These are phyloP conservation scores for Tetracladium marchalianum DNA, from an alignment of 495 filamentous ascomycete genomes.

Conservation along the genomic window DNA sequence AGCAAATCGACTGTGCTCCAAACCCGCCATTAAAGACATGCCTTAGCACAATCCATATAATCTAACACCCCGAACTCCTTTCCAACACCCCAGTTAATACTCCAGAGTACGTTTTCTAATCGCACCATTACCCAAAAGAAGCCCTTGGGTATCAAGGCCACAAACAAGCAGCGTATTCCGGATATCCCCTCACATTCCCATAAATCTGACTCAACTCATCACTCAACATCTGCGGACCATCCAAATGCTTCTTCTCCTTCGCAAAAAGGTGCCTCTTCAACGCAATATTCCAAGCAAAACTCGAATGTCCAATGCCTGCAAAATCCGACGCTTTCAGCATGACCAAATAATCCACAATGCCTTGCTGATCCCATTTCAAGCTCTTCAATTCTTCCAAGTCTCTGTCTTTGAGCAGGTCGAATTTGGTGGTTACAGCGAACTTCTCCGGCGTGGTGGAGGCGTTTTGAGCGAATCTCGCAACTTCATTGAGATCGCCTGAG, in stretches of 20 bases:
- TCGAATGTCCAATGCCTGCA: constrained; percentile 13
- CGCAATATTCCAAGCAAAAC: constrained; percentile 14
- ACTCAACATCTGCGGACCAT: constrained; percentile 6
- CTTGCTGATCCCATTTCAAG: constrained; percentile 16
- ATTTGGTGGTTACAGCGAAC: constrained; percentile 14
- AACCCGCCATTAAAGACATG: too few species aligned
- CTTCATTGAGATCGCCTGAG: constrained; percentile 6
- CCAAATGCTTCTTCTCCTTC: constrained; percentile 1
- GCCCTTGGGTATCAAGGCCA: constrained; percentile 2
- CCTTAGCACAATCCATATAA: too few species aligned
- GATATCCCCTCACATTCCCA: constrained; percentile 11
- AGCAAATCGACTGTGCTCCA: too few species aligned
- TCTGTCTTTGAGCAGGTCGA: constrained; percentile 11
- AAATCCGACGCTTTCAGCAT: constrained; percentile 14
- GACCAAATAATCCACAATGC: constrained; percentile 16
- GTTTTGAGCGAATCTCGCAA: constrained; percentile 4
- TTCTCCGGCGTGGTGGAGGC: background rate
- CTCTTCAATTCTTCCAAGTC: constrained; percentile 9
- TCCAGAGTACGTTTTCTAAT: background rate
- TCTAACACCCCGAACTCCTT: too few species aligned
- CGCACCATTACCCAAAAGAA: background rate
- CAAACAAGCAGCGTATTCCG: constrained; percentile 15
- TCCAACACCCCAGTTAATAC: too few species aligned
- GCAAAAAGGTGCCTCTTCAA: constrained; percentile 11
- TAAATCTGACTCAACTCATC: constrained; percentile 16